These are phyloP conservation scores for Fusarium torreyae DNA, from an alignment of 2,329 filamentous ascomycete genomes.

Conservation along the genomic window DNA sequence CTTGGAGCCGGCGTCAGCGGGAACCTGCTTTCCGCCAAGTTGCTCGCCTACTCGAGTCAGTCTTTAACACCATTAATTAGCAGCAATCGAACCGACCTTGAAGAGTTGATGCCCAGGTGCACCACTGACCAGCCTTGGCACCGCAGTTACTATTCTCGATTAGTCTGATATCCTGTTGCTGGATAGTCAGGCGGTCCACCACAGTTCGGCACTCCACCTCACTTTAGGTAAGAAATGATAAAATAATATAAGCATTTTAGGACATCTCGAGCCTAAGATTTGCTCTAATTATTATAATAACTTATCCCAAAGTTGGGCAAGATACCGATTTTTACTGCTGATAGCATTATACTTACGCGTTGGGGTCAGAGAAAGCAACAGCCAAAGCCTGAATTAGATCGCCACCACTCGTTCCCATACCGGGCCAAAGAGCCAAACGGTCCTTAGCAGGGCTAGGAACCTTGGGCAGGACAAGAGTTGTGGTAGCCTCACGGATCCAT, in stretches of 20 bases:
- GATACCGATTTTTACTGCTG: too few relatives aligned
- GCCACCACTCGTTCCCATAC: conserved; percentile 35
- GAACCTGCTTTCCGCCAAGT: conserved; percentile 31
- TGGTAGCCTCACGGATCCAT: conserved; percentile 38
- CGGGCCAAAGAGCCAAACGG: conserved; percentile 33
- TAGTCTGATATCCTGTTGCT: not conserved
- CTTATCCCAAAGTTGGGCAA: too few relatives aligned
- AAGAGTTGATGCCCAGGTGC: conserved; percentile 37
- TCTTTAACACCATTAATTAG: rapidly evolving
- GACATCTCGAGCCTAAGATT: too few relatives aligned
- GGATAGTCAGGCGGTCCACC: too few relatives aligned
- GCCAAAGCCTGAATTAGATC: conserved; percentile 38
- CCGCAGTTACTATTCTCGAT: conserved; percentile 22
- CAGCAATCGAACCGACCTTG: not conserved
- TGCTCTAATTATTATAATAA: too few relatives aligned
- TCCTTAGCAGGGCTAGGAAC: conserved; percentile 30
- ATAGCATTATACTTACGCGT: not conserved
- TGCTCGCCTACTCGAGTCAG: conserved; percentile 17
- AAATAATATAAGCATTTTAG: too few relatives aligned
- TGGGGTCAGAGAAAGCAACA: conserved; percentile 33
- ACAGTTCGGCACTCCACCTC: too few relatives aligned
- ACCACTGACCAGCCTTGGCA: conserved; percentile 33
- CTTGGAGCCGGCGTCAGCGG: conserved; percentile 21
- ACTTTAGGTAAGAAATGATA: too few relatives aligned
- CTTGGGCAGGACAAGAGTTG: conserved; percentile 28